These are phyloP conservation scores for Xylariaceae sp. DNA, from an alignment of 2,329 filamentous ascomycete genomes.

Conservation along the genomic window DNA sequence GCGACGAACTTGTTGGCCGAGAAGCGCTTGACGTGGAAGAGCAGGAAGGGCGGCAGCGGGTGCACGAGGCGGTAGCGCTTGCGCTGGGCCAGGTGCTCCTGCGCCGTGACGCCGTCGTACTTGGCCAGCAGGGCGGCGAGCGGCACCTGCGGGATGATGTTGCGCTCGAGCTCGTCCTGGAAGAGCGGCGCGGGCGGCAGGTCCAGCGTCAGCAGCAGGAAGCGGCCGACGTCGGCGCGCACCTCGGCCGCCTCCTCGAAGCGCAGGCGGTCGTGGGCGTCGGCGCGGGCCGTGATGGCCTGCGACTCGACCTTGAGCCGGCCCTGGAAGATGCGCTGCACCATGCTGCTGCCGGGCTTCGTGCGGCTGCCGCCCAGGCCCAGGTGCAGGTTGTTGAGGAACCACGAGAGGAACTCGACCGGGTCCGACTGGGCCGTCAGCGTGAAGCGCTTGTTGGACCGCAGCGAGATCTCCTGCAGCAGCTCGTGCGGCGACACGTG, in stretches of 20 bases:
- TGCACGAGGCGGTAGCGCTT: conserved; percentile 85
- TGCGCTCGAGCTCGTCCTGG: conserved; percentile 87
- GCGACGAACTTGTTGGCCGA: conserved; percentile 92
- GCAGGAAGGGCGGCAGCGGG: conserved; percentile 81
- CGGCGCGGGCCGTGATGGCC: conserved; percentile 83
- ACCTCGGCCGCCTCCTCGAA: conserved; percentile 88
- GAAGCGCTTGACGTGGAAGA: conserved; percentile 97
- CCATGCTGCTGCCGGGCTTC: conserved; percentile 74
- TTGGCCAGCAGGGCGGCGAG: conserved; percentile 78
- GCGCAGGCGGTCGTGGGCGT: conserved; percentile 76
- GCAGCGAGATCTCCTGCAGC: conserved; percentile 85
- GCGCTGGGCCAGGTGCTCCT: conserved; percentile 82
- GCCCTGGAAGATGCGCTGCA: conserved; percentile 92
- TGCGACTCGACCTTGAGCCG: conserved; percentile 88
- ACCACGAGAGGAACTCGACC: conserved; percentile 95
- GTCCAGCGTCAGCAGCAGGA: conserved; percentile 88
- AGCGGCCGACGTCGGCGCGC: conserved; percentile 68
- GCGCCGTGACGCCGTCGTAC: conserved; percentile 81
- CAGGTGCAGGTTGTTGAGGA: conserved; percentile 90
- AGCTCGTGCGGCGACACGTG: conserved; percentile 97
- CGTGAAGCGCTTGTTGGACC: conserved; percentile 87
- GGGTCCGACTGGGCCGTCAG: conserved; percentile 88
- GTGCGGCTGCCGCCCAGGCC: conserved; percentile 84
- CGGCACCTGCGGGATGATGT: conserved; percentile 91
- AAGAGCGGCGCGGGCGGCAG: conserved; percentile 88